Evolutionary conservation across 2,329 filamentous ascomycete genomes (phyloP), one percentile per base, ranked within the genome.

Genomic region (Sphaerostilbella broomeana): DNA sequence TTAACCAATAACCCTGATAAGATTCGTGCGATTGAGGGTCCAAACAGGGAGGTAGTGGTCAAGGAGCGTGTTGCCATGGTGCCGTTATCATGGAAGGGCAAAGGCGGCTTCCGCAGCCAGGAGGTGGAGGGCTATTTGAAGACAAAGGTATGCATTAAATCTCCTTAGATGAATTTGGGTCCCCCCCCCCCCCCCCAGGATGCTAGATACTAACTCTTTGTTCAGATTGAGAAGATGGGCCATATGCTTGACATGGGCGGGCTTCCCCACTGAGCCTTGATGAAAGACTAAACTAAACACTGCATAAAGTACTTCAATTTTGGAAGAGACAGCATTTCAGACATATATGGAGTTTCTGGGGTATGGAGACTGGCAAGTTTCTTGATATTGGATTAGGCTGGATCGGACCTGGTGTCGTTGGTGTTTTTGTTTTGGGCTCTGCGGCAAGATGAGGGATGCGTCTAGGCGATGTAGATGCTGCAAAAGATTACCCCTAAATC

Each of bases 1-100:
- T 66, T 98, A 52, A 98, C 92, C 8, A 98, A 98, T 60, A 98
- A 98, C 54, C 92, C 92, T 0, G 92, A 98, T 53, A 98, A 98
- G 68, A 86, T 98, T 28, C 73, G 87, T 12, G 92, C 92, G 0
- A 85, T 98, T 1, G 92, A 98, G 60, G 92, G 92, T 0, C 89
- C 89, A 0, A 86, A 86, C 49, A 70, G 88, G 9, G 90, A 98
- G 64, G 73, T 98, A 10, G 73, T 84, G 7, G 92, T 98, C 2
- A 85, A 75, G 49, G 90, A 97, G 63, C 69, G 92, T 31, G 89
- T 98, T 10, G 82, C 89, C 2, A 98, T 98, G 92, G 81, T 98
- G 42, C 92, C 92, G 3, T 60, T 97, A 45, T 89, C 87, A 8
- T 98, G 92, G 92, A 85, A 85, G 57, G 86, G 85, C 2, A 77